These are phyloP conservation scores for Trichoderma koningiopsis DNA, from an alignment of 2,329 filamentous ascomycete species.

Conservation along the genomic window DNA sequence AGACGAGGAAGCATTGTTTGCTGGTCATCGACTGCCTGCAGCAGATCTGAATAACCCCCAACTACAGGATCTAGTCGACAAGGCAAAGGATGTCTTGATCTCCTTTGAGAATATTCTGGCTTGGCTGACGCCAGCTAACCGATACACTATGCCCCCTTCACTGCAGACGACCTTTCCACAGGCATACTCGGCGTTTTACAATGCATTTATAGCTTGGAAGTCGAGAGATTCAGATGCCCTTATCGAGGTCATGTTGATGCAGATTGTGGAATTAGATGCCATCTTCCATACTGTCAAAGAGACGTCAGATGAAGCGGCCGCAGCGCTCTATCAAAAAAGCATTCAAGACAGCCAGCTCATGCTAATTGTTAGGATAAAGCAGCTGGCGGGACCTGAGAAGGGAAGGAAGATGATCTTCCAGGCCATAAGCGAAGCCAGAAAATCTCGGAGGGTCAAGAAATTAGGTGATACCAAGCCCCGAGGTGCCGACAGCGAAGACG, in stretches of 20 bases:
- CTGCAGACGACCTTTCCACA: conserved; percentile 66
- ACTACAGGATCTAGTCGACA: conserved; percentile 71
- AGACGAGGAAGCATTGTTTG: conserved; percentile 45
- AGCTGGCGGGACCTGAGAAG: conserved; percentile 69
- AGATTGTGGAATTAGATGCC: conserved; percentile 80
- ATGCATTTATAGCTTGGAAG: conserved; percentile 83
- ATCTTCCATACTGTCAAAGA: conserved; percentile 84
- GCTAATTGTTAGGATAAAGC: conserved; percentile 77
- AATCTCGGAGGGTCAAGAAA: conserved; percentile 64
- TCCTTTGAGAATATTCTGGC: conserved; percentile 75
- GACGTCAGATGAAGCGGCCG: conserved; percentile 70
- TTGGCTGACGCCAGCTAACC: conserved; percentile 66
- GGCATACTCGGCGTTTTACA: conserved; percentile 72
- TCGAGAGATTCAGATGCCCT: conserved; percentile 76
- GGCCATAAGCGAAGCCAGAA: conserved; percentile 71
- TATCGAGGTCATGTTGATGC: conserved; percentile 82
- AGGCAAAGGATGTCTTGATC: conserved; percentile 75
- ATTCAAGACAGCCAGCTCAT: conserved; percentile 81
- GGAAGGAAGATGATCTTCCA: conserved; percentile 74
- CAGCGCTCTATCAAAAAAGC: conserved; percentile 75
- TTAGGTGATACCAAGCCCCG: conserved; percentile 72
- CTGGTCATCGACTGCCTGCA: conserved; percentile 39
- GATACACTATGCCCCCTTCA: conserved; percentile 65
- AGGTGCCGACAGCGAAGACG: conserved; percentile 58
- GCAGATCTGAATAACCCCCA: conserved; percentile 62